A percentile compares a stretch with the other conserved stretches of the same genome.
These are phyloP conservation scores for Hanseniaspora gamundiae DNA, from an alignment of 1,139 yeast genomes.

Conservation along the genomic window DNA sequence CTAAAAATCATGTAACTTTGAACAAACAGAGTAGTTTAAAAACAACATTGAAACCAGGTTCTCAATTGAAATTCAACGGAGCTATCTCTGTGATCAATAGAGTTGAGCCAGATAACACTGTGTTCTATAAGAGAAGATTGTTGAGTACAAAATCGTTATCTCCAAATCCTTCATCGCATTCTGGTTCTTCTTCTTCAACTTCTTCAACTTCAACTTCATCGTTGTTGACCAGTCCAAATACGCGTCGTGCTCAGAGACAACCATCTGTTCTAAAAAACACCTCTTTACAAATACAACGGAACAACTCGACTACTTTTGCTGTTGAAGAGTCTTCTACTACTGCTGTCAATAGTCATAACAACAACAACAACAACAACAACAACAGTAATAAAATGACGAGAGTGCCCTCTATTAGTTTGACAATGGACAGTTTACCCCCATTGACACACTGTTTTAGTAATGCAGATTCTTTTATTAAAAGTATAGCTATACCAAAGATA, in stretches of 20 bases:
- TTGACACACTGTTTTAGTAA: conserved; percentile 1
- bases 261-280: conserved; percentile 1
- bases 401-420: conserved; percentile 16
- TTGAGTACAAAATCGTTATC: neutral
- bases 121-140: neutral
- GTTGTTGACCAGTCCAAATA: too few relatives aligned
- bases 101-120: conserved; percentile 2
- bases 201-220: neutral
- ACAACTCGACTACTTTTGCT: too few relatives aligned
- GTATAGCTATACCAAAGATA: conserved; percentile 4
- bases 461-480: conserved; percentile 4
- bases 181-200: neutral
- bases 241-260: too few relatives aligned
- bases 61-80: neutral
- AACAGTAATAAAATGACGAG: neutral
- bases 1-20: neutral
- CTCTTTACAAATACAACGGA: conserved; percentile 3
- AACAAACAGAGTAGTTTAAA: neutral
- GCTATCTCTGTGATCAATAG: neutral
- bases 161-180: neutral
- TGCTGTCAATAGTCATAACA: too few relatives aligned
- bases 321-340: too few relatives aligned
- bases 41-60: neutral
- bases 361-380: too few relatives aligned
- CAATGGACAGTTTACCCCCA: conserved; percentile 7